A percentile compares a stretch with the other conserved stretches of the same genome.
Evolutionary conservation across 2,329 filamentous ascomycete species (phyloP).

Genomic region (Diaporthe velutina): DNA sequence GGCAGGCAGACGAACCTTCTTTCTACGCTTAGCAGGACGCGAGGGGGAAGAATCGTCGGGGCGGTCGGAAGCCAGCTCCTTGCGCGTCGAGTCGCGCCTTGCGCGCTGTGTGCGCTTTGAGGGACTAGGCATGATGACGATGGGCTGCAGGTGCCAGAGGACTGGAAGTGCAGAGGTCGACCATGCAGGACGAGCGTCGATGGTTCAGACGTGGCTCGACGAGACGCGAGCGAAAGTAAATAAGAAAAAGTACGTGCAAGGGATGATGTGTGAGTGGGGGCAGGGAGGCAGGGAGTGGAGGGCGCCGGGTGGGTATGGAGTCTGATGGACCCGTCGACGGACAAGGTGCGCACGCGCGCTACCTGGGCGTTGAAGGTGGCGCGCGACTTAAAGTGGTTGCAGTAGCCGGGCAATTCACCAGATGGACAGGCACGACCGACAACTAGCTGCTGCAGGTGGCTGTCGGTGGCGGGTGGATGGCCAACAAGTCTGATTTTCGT

Average conservation of each 20-base stretch:
- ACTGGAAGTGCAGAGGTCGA: slow-evolving; percentile 23
- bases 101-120: slow-evolving; percentile 49
- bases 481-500: not conserved
- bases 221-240: slow-evolving; percentile 31
- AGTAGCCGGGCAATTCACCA: slow-evolving; percentile 19
- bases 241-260: slow-evolving; percentile 35
- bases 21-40: slow-evolving; percentile 74
- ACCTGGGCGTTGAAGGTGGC: not conserved
- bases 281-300: slow-evolving; percentile 37
- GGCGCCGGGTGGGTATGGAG: slow-evolving; percentile 17
- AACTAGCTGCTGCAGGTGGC: slow-evolving; percentile 13
- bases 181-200: slow-evolving; percentile 34
- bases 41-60: slow-evolving; percentile 69
- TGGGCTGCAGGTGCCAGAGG: slow-evolving; percentile 20
- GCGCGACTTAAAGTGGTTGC: slow-evolving; percentile 33
- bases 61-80: slow-evolving; percentile 46
- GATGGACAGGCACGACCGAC: not conserved
- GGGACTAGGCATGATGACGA: slow-evolving; percentile 47
- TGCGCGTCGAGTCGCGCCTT: slow-evolving; percentile 48
- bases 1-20: slow-evolving; percentile 61
- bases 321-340: slow-evolving; percentile 15
- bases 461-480: slow-evolving; percentile 11
- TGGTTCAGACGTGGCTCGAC: slow-evolving; percentile 16
- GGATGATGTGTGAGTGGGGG: slow-evolving; percentile 30
- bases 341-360: slow-evolving; percentile 8